These are phyloP conservation scores for Trifolium repens DNA, from an alignment of 306 rosid species.

Conservation along the genomic window DNA sequence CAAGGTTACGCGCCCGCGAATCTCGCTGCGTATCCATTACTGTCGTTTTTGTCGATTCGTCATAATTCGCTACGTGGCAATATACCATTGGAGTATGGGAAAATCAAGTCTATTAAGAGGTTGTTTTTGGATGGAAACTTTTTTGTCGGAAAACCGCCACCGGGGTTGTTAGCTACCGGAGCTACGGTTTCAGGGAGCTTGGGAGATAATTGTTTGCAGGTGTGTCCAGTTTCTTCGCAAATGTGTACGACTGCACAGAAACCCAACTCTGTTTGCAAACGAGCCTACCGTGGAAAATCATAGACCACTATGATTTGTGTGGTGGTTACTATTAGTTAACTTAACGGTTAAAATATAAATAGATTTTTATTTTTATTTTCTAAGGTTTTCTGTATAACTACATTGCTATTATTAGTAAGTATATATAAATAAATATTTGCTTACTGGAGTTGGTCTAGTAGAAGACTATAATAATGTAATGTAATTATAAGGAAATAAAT, in stretches of 20 bases:
- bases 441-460: no score
- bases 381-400: background rate
- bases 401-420: no score
- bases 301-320: slow-evolving; percentile 2
- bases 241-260: slow-evolving; percentile 84
- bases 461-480: no score
- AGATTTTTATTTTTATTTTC: background rate
- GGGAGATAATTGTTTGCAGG: slow-evolving; percentile 83
- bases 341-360: background rate
- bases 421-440: no score
- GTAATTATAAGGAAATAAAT: no score
- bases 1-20: slow-evolving; percentile 68
- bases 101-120: slow-evolving; percentile 57
- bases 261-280: slow-evolving; percentile 66
- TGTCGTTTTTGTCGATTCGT: slow-evolving; percentile 76
- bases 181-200: slow-evolving; percentile 69
- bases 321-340: background rate
- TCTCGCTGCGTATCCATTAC: slow-evolving; percentile 57
- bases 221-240: slow-evolving; percentile 69
- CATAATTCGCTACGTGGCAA: slow-evolving; percentile 75
- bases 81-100: slow-evolving; percentile 68
- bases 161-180: slow-evolving; percentile 52
- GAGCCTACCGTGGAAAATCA: slow-evolving; percentile 54
- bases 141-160: slow-evolving; percentile 75
- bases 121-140: slow-evolving; percentile 84